These are phyloP conservation scores for Trichoderma breve DNA, from an alignment of 2,329 filamentous ascomycete species.

Conservation along the genomic window DNA sequence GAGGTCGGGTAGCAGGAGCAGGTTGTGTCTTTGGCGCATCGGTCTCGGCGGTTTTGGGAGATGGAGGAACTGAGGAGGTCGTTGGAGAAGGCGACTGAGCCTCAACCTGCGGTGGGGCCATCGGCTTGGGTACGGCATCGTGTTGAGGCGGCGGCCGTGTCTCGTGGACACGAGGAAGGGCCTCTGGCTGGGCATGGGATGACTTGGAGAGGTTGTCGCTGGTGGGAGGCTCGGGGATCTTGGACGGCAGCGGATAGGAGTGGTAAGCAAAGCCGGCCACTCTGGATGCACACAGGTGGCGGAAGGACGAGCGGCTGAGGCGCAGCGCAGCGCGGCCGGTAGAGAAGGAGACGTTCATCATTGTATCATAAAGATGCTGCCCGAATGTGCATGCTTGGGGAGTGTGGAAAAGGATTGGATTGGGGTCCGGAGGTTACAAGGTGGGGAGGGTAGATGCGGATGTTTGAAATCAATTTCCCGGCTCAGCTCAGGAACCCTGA, in stretches of 20 bases:
- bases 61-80: slow-evolving; percentile 20
- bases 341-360: slow-evolving; percentile 46
- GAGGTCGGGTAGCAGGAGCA: slow-evolving; percentile 40
- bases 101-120: slow-evolving; percentile 19
- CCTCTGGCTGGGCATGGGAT: slow-evolving; percentile 45
- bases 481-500: slow-evolving; percentile 16
- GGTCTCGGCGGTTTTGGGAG: slow-evolving; percentile 49
- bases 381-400: slow-evolving; percentile 14
- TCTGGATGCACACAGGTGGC: slow-evolving; percentile 43
- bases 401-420: not conserved
- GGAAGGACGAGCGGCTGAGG: slow-evolving; percentile 39
- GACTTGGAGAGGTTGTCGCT: slow-evolving; percentile 46
- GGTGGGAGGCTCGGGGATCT: slow-evolving; percentile 40
- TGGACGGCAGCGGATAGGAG: slow-evolving; percentile 49
- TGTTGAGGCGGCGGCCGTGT: slow-evolving; percentile 44
- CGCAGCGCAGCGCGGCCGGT: slow-evolving; percentile 42
- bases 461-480: slow-evolving; percentile 16
- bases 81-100: slow-evolving; percentile 22
- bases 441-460: slow-evolving; percentile 16
- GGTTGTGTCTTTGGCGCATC: slow-evolving; percentile 65
- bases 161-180: slow-evolving; percentile 51
- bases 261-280: slow-evolving; percentile 44
- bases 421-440: not conserved
- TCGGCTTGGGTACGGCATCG: slow-evolving; percentile 24
- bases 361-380: slow-evolving; percentile 27